Conservation (phyloP, 2,329 filamentous ascomycete species). For the Hymenoscyphus albidus region DNA sequence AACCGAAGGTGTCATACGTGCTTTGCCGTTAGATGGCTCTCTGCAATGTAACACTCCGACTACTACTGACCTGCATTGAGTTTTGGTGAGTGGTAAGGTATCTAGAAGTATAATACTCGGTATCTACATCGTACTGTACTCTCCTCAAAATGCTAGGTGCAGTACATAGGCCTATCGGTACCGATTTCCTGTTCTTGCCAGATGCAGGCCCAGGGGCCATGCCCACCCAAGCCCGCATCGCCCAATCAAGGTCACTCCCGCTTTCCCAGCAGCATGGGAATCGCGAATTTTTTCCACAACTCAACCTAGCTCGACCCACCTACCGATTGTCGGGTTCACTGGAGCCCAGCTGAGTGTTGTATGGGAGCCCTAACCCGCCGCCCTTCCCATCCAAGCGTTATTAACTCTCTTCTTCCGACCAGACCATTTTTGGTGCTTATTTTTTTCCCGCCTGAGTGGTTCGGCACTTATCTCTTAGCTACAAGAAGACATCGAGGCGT, state of each 20-base stretch:
- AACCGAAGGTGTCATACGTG: neutral
- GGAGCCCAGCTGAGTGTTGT: neutral
- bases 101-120: neutral
- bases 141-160: neutral
- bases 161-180: too few relatives aligned
- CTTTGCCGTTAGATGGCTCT: neutral
- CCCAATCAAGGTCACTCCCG: constrained; percentile 1
- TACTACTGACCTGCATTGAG: neutral
- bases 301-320: neutral
- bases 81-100: neutral
- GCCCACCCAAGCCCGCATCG: neutral
- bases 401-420: neutral
- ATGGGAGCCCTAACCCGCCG: too few relatives aligned
- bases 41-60: neutral
- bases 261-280: constrained; percentile 6
- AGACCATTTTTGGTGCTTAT: neutral
- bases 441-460: neutral
- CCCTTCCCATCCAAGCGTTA: neutral
- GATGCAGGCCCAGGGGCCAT: neutral
- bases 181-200: neutral
- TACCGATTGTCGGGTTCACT: neutral
- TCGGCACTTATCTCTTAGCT: neutral
- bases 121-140: neutral
- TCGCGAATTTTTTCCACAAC: neutral
- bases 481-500: neutral